Base-by-base conservation (phyloP, 1,284 basidiomycete species). In the Spongispora temasekensis region DNA sequence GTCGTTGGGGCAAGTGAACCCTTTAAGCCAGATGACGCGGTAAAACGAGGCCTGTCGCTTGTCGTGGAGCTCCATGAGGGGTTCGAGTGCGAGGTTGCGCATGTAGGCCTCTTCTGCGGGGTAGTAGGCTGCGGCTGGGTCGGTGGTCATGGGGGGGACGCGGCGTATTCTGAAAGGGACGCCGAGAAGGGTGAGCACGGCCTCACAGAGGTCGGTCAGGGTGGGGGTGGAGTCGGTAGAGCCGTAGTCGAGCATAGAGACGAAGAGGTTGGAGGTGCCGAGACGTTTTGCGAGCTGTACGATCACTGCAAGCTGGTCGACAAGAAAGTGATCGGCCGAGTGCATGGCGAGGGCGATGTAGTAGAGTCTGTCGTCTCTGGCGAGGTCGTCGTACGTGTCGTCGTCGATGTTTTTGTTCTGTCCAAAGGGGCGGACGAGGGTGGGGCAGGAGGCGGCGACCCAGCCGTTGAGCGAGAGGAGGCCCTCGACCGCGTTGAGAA, bases 371-470 rank as follows among this genome's bases (percentile, higher is more conserved):
- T 93, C 89, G 58, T 89, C 84, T 34, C 81, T 81, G 21, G 89
- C 87, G 61, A 98, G 86, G 72, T 95, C 94, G 67, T 93, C 91
- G 75, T 95, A 97, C 31, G 90, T 84, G 66, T 91, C 88, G 57
- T 95, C 90, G 62, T 86, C 81, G 65, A 86, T 86, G 75, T 93
- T 93, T 67, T 86, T 88, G 76, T 93, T 93, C 72, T 94, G 90
- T 13, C 93, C 93, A 70, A 97, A 98, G 2, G 95, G 95, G 19
- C 95, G 87, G 4, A 86, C 86, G 50, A 98, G 84, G 4, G 92
- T 95, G 9, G 94, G 93, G 75, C 95, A 98, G 37, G 93, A 87
- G 10, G 93, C 94, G n/a, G 94, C 93, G n/a, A 96, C 95, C 95
- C 95, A 98, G n/a, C 95, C 95, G 71, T 97, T 97, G 61, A 97